Evolutionary conservation across 768 basidiomycete genomes (phyloP).

Genomic region (Leccinellum luteum): DNA sequence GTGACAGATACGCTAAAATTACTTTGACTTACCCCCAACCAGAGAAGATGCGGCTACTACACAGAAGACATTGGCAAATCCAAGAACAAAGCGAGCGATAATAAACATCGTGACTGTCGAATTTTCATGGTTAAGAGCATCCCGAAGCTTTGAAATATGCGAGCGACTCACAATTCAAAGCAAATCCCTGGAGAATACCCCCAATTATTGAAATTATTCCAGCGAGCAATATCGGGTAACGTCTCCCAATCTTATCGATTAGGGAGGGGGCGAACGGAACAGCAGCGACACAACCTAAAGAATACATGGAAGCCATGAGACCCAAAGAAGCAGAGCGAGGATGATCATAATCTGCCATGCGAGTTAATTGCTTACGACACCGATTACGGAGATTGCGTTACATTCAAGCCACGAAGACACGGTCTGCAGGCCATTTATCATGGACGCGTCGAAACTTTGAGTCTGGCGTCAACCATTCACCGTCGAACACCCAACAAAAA

Average conservation of each 20-base stretch:
- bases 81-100: slow-evolving; percentile 18
- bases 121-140: neutral
- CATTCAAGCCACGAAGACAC: neutral
- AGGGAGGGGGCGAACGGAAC: slow-evolving; percentile 38
- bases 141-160: neutral
- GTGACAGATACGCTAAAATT: too few relatives aligned
- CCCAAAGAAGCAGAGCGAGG: neutral
- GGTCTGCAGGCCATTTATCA: neutral
- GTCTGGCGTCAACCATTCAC: neutral
- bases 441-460: slow-evolving; percentile 25
- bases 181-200: slow-evolving; percentile 16
- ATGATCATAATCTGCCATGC: neutral
- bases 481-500: neutral
- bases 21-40: slow-evolving; percentile 13
- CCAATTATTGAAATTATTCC: slow-evolving; percentile 6
- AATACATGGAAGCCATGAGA: slow-evolving; percentile 47
- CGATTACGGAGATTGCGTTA: neutral
- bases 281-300: slow-evolving; percentile 55
- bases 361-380: neutral
- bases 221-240: slow-evolving; percentile 16
- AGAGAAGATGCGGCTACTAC: slow-evolving; percentile 20
- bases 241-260: slow-evolving; percentile 15
- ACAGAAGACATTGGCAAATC: slow-evolving; percentile 11
- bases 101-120: slow-evolving; percentile 13
- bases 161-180: slow-evolving; percentile 10